Evolutionary conservation across 495 filamentous ascomycete genomes (phyloP), one percentile per base, ranked within the genome.

Genomic region (Tuber borchii): DNA sequence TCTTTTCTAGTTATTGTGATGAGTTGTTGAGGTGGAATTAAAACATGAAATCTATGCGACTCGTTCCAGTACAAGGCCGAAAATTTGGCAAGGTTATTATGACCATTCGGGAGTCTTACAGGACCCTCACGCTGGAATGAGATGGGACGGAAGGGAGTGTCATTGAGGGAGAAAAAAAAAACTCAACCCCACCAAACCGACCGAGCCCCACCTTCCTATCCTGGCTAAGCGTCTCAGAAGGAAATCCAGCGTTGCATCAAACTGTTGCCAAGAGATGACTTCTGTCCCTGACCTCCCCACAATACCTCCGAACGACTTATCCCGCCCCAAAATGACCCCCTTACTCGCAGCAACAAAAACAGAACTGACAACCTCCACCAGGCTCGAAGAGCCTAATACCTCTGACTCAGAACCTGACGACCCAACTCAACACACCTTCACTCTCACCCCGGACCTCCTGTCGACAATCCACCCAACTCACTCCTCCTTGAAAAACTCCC

Each of bases 401-500:
- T n/a, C 48, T 10, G n/a, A 31, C 56, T 26, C 56, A 31, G 56
- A 65, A 65, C 56, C 12, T 12, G 56, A 65, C 12, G 56, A 65
- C 56, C 56, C n/a, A 31, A 31, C 56, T n/a, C 56, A 65, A 12
- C n/a, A 65, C 56, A 65, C 56, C 56, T 65, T 65, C 56, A 31
- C 56, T 31, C 56, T 65, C 31, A 65, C 56, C 56, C 56, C 56
- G 0, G 56, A 31, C 56, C 26, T 65, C 56, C 56, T 65, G 10
- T 65, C 56, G 16, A 65, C 56, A 65, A 65, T 71, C 45, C 42
- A 46, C n/a, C 72, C 46, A 37, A 70, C 72, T 26, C 22, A 44
- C n/a, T 51, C 42, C 34, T 76, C 46, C 20, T 70, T 83, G 26
- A 42, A 68, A 34, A 79, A 79, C 74, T 74, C 61, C 44, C 71